Base-by-base conservation (phyloP, 2,329 filamentous ascomycete species). In the Madurella fahalii region DNA sequence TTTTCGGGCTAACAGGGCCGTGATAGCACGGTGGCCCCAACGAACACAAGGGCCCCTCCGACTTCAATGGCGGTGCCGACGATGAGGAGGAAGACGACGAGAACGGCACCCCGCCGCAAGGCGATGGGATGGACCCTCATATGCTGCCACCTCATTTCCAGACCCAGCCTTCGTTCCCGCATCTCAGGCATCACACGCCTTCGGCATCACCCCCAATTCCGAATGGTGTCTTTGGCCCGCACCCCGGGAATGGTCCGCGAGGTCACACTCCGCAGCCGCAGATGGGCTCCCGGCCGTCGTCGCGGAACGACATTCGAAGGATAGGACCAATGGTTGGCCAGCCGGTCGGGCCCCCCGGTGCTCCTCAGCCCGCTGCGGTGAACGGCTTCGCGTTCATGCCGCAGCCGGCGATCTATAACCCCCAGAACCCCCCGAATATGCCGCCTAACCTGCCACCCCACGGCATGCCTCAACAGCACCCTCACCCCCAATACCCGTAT, bases 1-100 rank as follows among this genome's bases (percentile, higher is more conserved):
- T 18, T 30, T 16, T n/a, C n/a, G 15, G 47, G 54, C 55, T 62
- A 54, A 65, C 58, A 49, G 20, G 17, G 40, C 48, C 48, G 13
- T 42, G 42, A 49, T 69, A 96, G 91, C 95, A 95, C 77, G 91
- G 91, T 65, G 87, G 85, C 56, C 87, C 92, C 43, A 95, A 94
- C 72, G 94, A 99, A 72, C 93, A 97, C 74, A 99, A 97, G 74
- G 93, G 93, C 2, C 94, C 94, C 1, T 81, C 82, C 52, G 94
- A 99, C 72, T 99, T 96, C 73, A 89, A 87, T 67, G 90, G 90
- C 61, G 87, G 88, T 59, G 87, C 88, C 62, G 90, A 94, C 50
- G 92, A 96, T 47, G 91, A 95, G 15, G 89, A 88, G 30, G 88
- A 89, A 20, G 87, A 91, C 39, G 84, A 90, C 51, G 85, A 86